A percentile compares a stretch with the other conserved stretches of the same genome.
These are phyloP conservation scores for Vitis riparia DNA, from an alignment of 164 flowering plant genomes.

Conservation along the genomic window DNA sequence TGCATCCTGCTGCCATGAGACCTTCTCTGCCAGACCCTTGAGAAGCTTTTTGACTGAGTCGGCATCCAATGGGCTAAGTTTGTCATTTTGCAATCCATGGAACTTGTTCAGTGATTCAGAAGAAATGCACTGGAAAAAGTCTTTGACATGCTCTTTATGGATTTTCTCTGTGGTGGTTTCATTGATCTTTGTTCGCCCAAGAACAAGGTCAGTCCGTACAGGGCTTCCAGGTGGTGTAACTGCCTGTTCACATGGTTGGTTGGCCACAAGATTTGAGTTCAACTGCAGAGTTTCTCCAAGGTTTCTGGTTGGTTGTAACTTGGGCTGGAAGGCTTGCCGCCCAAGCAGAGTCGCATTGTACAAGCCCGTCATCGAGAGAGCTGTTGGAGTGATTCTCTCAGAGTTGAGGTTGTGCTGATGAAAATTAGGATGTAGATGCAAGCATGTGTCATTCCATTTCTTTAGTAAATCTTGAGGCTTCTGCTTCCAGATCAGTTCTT, in stretches of 20 bases:
- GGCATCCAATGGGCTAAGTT: slow-evolving; percentile 49
- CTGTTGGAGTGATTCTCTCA: slow-evolving; percentile 33
- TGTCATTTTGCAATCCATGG: slow-evolving; percentile 32
- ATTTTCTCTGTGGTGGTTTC: slow-evolving; percentile 26
- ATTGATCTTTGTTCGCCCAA: slow-evolving; percentile 46
- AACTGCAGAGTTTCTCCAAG: slow-evolving; percentile 42
- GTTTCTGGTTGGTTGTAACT: slow-evolving; percentile 37
- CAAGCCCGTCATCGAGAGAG: slow-evolving; percentile 37
- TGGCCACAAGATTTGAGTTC: slow-evolving; percentile 25
- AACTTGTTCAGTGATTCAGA: slow-evolving; percentile 45
- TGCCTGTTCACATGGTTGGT: slow-evolving; percentile 20
- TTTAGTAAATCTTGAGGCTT: slow-evolving; percentile 62
- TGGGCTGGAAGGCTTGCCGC: slow-evolving; percentile 45
- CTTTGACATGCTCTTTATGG: slow-evolving; percentile 46
- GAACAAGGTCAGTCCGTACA: slow-evolving; percentile 78
- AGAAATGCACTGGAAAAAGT: slow-evolving; percentile 56
- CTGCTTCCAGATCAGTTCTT: slow-evolving; percentile 55
- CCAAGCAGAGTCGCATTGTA: slow-evolving; percentile 40
- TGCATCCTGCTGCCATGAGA: slow-evolving; percentile 92
- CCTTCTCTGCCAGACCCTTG: slow-evolving; percentile 73
- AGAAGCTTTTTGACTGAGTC: slow-evolving; percentile 80
- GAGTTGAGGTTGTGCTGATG: slow-evolving; percentile 36
- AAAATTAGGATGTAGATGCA: slow-evolving; percentile 61
- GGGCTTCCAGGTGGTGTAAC: slow-evolving; percentile 60
- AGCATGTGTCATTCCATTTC: slow-evolving; percentile 83